Conservation (phyloP, 768 basidiomycete species). For the Boletales sp. region DNA sequence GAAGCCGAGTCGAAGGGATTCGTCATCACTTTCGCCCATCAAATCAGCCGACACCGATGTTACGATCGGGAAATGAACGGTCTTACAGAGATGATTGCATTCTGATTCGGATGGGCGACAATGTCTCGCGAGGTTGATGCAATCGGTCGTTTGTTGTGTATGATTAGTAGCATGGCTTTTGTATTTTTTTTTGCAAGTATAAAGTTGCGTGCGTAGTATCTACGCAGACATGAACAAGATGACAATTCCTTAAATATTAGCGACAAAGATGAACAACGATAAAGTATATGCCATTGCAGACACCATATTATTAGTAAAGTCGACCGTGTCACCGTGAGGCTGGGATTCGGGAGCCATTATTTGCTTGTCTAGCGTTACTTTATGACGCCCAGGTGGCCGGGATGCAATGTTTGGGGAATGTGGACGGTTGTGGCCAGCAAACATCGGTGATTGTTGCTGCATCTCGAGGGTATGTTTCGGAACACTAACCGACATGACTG, state of each 20-base stretch:
- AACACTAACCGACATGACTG: slow-evolving; percentile 24
- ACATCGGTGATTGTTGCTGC: neutral
- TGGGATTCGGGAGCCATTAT: neutral
- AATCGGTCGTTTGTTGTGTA: slow-evolving; percentile 5
- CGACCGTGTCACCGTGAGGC: slow-evolving; percentile 23
- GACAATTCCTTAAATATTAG: slow-evolving; percentile 52
- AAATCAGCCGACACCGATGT: slow-evolving; percentile 65
- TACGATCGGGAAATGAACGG: slow-evolving; percentile 61
- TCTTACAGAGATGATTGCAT: slow-evolving; percentile 50
- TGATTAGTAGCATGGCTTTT: slow-evolving; percentile 1
- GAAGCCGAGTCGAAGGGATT: slow-evolving; percentile 49
- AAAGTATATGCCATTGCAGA: slow-evolving; percentile 42
- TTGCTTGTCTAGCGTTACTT: too few species aligned
- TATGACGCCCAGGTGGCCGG: too few species aligned
- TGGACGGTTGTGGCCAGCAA: neutral
- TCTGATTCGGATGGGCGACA: slow-evolving; percentile 17
- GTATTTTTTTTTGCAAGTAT: too few species aligned
- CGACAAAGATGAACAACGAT: slow-evolving; percentile 45
- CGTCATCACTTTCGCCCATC: slow-evolving; percentile 53
- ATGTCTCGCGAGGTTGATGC: neutral
- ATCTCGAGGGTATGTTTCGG: neutral
- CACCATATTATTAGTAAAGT: slow-evolving; percentile 40
- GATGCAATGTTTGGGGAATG: too few species aligned
- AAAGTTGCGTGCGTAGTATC: neutral
- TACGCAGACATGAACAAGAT: slow-evolving; percentile 31